Evolutionary conservation across 768 basidiomycete genomes (phyloP).

Genomic region (Boletus reticuloceps): DNA sequence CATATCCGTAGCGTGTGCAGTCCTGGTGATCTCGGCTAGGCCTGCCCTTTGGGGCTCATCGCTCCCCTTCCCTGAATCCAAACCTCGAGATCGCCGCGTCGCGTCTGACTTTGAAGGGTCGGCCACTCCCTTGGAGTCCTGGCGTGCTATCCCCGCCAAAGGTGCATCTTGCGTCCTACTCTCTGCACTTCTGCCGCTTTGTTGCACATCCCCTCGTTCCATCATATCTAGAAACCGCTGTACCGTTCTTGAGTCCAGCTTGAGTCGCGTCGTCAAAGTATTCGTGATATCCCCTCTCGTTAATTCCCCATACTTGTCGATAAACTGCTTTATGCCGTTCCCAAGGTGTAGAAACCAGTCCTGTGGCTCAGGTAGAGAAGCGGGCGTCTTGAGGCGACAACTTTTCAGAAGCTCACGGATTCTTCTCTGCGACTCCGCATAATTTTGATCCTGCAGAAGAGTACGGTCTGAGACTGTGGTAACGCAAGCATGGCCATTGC

Average conservation of each 20-base stretch:
- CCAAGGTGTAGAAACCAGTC: not conserved
- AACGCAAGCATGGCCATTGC: conserved; percentile 23
- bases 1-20: not conserved
- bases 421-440: conserved; percentile 10
- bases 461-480: conserved; percentile 5
- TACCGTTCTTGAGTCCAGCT: not conserved
- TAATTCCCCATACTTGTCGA: not conserved
- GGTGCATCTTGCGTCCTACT: not conserved
- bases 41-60: not conserved
- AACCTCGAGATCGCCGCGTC: not conserved
- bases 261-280: not conserved
- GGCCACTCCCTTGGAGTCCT: not conserved
- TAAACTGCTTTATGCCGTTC: not conserved
- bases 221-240: not conserved
- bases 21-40: not conserved
- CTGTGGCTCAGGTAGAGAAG: not conserved
- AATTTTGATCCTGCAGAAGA: not conserved
- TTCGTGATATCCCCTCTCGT: not conserved
- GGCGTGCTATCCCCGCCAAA: not conserved
- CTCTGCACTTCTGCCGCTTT: not conserved
- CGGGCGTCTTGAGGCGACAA: not conserved
- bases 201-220: not conserved
- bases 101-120: not conserved
- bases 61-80: not conserved
- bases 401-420: conserved; percentile 8